Evolutionary conservation across 1,284 basidiomycete species (phyloP).

Genomic region (Puccinia hordei): DNA sequence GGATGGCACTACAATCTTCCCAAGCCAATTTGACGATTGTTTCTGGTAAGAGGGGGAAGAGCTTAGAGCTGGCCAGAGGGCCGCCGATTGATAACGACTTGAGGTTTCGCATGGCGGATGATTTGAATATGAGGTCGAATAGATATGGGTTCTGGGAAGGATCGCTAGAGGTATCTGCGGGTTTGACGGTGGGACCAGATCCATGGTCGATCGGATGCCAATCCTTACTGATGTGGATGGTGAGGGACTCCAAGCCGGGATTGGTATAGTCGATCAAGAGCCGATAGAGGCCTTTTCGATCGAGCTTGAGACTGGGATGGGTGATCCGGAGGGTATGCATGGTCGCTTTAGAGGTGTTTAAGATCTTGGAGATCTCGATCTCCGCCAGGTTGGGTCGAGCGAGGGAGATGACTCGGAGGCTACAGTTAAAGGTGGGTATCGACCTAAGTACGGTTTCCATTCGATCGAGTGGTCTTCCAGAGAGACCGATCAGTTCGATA

Average conservation of each 20-base stretch:
- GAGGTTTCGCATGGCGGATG: not conserved
- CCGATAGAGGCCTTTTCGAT: slow-evolving; percentile 7
- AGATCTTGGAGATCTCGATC: slow-evolving; percentile 11
- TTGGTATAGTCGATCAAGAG: slow-evolving; percentile 12
- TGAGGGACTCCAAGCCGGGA: slow-evolving; percentile 7
- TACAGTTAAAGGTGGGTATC: slow-evolving; percentile 29
- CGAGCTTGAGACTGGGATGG: slow-evolving; percentile 16
- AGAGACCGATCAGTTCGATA: slow-evolving; percentile 13
- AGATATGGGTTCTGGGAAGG: slow-evolving; percentile 9
- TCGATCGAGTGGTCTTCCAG: slow-evolving; percentile 19
- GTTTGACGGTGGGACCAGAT: not conserved
- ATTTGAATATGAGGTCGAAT: slow-evolving; percentile 16
- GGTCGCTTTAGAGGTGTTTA: slow-evolving; percentile 11
- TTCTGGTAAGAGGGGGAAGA: slow-evolving; percentile 32
- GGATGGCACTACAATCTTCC: slow-evolving; percentile 29
- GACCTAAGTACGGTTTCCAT: slow-evolving; percentile 18
- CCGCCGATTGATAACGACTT: slow-evolving; percentile 22
- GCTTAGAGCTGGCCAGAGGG: slow-evolving; percentile 21
- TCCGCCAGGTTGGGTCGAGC: slow-evolving; percentile 10
- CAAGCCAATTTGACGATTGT: slow-evolving; percentile 36
- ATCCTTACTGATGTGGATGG: slow-evolving; percentile 18
- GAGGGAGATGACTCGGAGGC: not conserved
- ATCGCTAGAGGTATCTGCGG: not conserved
- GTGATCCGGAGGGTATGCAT: slow-evolving; percentile 20
- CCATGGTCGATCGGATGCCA: slow-evolving; percentile 17